Evolutionary conservation across 352 stramenopile species (phyloP).

Genomic region (Phytophthora melonis): DNA sequence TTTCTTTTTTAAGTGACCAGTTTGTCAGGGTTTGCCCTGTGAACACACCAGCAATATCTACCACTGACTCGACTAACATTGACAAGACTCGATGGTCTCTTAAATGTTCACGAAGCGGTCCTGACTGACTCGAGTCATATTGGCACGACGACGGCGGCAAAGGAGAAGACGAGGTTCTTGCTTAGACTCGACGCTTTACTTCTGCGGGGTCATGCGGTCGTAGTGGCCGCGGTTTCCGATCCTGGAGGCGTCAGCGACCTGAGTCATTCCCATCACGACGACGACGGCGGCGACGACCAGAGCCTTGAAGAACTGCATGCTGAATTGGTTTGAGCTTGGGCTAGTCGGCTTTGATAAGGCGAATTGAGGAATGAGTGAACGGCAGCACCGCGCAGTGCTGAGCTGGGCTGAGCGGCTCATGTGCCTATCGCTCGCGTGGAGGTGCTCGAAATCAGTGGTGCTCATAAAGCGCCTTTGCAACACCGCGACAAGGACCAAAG

Average conservation of each 20-base stretch:
- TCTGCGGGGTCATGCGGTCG: not conserved
- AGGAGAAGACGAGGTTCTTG: not conserved
- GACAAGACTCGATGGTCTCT: not conserved
- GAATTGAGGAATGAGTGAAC: not conserved
- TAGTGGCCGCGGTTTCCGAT: not conserved
- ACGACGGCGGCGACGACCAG: not conserved
- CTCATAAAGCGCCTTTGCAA: not conserved
- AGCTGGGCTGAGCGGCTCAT: too few species aligned
- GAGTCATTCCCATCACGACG: not conserved
- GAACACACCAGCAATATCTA: not conserved
- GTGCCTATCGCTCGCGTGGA: too few species aligned
- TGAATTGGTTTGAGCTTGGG: not conserved
- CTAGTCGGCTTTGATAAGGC: not conserved
- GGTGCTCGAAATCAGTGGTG: not conserved
- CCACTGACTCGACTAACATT: not conserved
- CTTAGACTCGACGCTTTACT: not conserved
- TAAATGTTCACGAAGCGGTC: not conserved
- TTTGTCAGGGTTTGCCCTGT: not conserved
- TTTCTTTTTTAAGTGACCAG: not conserved
- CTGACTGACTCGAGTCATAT: not conserved
- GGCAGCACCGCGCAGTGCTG: too few species aligned
- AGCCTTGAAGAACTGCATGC: not conserved
- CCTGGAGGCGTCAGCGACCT: not conserved
- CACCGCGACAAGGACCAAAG: not conserved
- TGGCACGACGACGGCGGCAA: not conserved